These are phyloP conservation scores for Trichoderma brevicompactum DNA, from an alignment of 2,329 filamentous ascomycete genomes.

Conservation along the genomic window DNA sequence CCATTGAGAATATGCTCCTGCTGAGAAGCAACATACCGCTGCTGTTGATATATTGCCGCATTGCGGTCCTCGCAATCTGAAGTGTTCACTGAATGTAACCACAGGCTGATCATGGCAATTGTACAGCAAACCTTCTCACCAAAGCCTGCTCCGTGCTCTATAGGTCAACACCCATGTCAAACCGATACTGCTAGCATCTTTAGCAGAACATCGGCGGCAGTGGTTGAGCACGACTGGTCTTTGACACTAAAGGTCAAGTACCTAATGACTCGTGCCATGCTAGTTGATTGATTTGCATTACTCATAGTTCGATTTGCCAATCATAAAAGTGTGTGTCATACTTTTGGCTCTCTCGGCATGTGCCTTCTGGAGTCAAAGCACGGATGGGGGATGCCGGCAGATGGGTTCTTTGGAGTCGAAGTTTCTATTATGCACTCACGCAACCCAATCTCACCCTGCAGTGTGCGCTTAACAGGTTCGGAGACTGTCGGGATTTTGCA, in stretches of 20 bases:
- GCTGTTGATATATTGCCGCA: not conserved
- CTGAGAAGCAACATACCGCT: too few relatives aligned
- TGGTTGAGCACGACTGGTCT: conserved; percentile 1
- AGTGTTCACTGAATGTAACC: too few relatives aligned
- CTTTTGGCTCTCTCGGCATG: not conserved
- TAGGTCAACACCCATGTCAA: too few relatives aligned
- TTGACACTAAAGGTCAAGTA: not conserved
- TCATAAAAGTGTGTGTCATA: conserved; percentile 13
- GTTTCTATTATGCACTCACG: not conserved
- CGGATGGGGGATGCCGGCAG: conserved; percentile 9
- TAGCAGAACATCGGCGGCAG: not conserved
- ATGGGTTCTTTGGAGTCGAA: conserved; percentile 3
- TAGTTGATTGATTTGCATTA: conserved; percentile 5
- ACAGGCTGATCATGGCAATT: too few relatives aligned
- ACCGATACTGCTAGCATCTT: too few relatives aligned
- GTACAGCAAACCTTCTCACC: too few relatives aligned
- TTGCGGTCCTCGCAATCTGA: not conserved
- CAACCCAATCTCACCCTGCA: not conserved
- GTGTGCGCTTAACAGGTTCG: not conserved
- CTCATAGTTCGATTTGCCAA: conserved; percentile 5
- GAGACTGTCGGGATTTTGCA: not conserved
- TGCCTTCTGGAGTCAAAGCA: not conserved
- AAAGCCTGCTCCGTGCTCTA: too few relatives aligned
- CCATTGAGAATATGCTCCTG: too few relatives aligned
- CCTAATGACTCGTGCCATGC: conserved; percentile 8